Base-by-base conservation (phyloP, 179 eudicot genomes). In the Amaranthus tricolor region DNA sequence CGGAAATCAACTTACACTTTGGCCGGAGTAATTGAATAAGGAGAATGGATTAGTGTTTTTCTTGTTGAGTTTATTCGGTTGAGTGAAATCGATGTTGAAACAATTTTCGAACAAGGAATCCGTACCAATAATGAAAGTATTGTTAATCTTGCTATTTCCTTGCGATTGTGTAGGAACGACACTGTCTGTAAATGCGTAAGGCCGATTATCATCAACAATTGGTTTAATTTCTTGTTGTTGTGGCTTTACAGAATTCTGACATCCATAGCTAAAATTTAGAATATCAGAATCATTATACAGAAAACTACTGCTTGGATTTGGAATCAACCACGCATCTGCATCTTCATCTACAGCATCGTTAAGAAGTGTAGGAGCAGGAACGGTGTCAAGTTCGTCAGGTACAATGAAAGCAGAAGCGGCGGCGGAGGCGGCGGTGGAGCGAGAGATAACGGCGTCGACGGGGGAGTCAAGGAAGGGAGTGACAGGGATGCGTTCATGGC, bases 401-500 rank as follows among this genome's bases (percentile, higher is more conserved):
- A 55, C 16, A 31, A 66, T 73, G 12, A 72, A 78, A 31, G 40
- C 40, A 31, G 40, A 31, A 31, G 40, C 40, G 49, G 49, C 48
- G 14, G 77, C 7, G 49, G 48, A n/a, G n/a, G 74, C 56, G 6
- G 71, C 54, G 40, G 82, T 12, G 47, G 82, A 60, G 3, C 81
- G 77, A 43, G 44, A 62, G n/a, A 60, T 63, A 16, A 61, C 80
- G 6, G 80, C 79, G 14, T 84, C 67, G 15, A 78, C 82, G 7
- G 86, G 87, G 20, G 90, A 71, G 81, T 88, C 86, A 50, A 67
- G 73, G 59, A 88, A 89, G 0, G 92, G 91, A 5, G 71, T 76
- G 8, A 89, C 87, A 1, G 94, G 85, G 53, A 83, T 49, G 14
- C 94, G 88, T 72, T 86, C 88, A 78, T 91, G 93, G 68, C 93